Conservation (phyloP, 2,329 filamentous ascomycete genomes). For the Sarocladiaceae sp. region DNA sequence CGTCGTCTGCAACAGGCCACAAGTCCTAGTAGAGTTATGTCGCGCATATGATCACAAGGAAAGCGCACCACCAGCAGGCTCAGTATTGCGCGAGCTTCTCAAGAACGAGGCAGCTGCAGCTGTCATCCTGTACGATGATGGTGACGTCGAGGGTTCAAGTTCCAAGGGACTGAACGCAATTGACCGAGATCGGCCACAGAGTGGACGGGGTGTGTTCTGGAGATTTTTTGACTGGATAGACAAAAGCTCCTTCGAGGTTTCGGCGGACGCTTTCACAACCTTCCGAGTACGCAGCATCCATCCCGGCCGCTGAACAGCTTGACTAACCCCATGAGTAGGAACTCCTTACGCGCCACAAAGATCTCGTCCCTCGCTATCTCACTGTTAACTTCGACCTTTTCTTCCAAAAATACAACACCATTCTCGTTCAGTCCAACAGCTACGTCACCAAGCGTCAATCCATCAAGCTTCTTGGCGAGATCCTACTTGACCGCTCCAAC, state of each 20-base stretch:
- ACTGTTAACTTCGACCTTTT: slow-evolving; percentile 88
- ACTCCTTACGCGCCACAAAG: slow-evolving; percentile 89
- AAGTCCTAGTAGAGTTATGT: slow-evolving; percentile 82
- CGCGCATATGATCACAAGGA: slow-evolving; percentile 85
- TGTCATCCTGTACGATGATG: slow-evolving; percentile 89
- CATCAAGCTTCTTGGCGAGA: slow-evolving; percentile 93
- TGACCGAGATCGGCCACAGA: slow-evolving; percentile 67
- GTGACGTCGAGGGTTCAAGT: slow-evolving; percentile 61
- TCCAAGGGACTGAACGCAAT: slow-evolving; percentile 72
- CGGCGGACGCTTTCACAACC: slow-evolving; percentile 94
- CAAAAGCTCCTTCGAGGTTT: slow-evolving; percentile 91
- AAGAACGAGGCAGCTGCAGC: slow-evolving; percentile 90
- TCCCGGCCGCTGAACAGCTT: too few species aligned
- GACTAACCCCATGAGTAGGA: too few species aligned
- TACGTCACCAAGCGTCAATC: slow-evolving; percentile 98
- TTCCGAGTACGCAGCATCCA: slow-evolving; percentile 64
- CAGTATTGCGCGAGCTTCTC: slow-evolving; percentile 77
- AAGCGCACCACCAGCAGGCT: slow-evolving; percentile 85
- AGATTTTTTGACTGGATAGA: slow-evolving; percentile 97
- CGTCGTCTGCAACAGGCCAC: slow-evolving; percentile 77
- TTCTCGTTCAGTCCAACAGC: slow-evolving; percentile 83
- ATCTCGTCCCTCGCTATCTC: slow-evolving; percentile 81
- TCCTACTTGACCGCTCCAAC: slow-evolving; percentile 88
- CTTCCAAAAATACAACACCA: slow-evolving; percentile 83
- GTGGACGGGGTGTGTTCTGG: slow-evolving; percentile 87